These are phyloP conservation scores for Verticillium nubilum DNA, from an alignment of 2,329 filamentous ascomycete species.

Conservation along the genomic window DNA sequence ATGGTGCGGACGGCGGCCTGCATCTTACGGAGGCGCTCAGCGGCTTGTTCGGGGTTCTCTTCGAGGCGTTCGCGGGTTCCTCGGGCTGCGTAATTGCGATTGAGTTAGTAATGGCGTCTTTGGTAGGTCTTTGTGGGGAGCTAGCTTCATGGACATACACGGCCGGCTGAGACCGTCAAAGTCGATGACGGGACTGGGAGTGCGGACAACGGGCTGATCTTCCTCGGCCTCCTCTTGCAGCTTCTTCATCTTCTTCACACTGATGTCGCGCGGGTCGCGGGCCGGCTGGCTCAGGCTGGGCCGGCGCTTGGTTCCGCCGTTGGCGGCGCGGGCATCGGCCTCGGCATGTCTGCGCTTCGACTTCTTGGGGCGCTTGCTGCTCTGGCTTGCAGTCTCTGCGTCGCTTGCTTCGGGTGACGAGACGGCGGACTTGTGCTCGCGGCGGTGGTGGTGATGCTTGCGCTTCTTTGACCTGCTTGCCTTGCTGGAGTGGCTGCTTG, in stretches of 20 bases:
- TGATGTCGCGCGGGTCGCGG: conserved; percentile 54
- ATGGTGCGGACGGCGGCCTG: conserved; percentile 59
- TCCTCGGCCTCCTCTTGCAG: conserved; percentile 20
- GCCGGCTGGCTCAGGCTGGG: conserved; percentile 55
- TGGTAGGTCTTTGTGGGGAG: not conserved
- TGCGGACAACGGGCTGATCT: conserved; percentile 19
- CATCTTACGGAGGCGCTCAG: conserved; percentile 50
- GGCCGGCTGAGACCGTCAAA: conserved; percentile 57
- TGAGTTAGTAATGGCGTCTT: conserved; percentile 11
- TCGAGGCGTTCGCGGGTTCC: conserved; percentile 61
- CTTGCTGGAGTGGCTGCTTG: conserved; percentile 11
- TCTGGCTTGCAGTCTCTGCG: conserved; percentile 12
- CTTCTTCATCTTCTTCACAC: conserved; percentile 26
- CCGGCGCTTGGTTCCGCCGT: conserved; percentile 30
- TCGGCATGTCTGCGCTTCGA: conserved; percentile 7
- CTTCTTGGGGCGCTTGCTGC: conserved; percentile 12
- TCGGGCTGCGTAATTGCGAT: conserved; percentile 32
- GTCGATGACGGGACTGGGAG: conserved; percentile 54
- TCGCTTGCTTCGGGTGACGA: conserved; percentile 4
- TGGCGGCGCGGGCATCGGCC: conserved; percentile 2
- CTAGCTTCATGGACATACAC: conserved; percentile 29
- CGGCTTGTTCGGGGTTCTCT: conserved; percentile 46
- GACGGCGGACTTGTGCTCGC: conserved; percentile 14
- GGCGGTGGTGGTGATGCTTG: conserved; percentile 20
- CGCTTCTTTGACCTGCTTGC: conserved; percentile 12